These are phyloP conservation scores for Syncephalastrum sp. DNA, from an alignment of 371 early-diverging fungal species.

Conservation along the genomic window DNA sequence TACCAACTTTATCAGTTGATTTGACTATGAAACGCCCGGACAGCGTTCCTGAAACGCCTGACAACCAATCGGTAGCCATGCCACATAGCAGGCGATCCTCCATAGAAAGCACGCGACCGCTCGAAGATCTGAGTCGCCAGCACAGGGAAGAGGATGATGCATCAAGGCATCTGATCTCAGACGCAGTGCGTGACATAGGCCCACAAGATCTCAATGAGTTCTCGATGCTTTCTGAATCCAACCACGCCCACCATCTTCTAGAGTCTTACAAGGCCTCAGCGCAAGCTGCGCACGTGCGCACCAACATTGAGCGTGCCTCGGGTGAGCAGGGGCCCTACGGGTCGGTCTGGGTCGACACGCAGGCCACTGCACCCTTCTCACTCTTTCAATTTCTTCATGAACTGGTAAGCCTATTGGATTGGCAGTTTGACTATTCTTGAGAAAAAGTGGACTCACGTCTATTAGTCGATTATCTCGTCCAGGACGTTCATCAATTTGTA, in stretches of 20 bases:
- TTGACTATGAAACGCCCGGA: constrained; percentile 45
- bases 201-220: constrained; percentile 21
- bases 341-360: constrained; percentile 28
- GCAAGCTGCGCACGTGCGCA: constrained; percentile 13
- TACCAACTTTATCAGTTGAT: constrained; percentile 28
- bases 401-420: constrained; percentile 34
- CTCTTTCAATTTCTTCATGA: constrained; percentile 51
- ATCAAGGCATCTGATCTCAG: constrained; percentile 14
- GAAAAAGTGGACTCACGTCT: neutral
- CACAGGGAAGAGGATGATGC: neutral
- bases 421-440: constrained; percentile 3
- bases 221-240: constrained; percentile 32
- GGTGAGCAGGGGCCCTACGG: constrained; percentile 9
- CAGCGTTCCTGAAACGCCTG: constrained; percentile 6
- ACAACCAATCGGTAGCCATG: constrained; percentile 6
- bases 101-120: constrained; percentile 8
- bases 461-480: constrained; percentile 39
- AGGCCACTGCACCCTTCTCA: constrained; percentile 66
- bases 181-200: constrained; percentile 15
- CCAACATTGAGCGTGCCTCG: constrained; percentile 16
- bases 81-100: constrained; percentile 13
- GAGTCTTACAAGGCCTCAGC: constrained; percentile 34
- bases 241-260: constrained; percentile 36
- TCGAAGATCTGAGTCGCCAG: constrained; percentile 12
- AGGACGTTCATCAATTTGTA: constrained; percentile 50